These are phyloP conservation scores for Nemania bipapillata DNA, from an alignment of 2,329 filamentous ascomycete species.

Conservation along the genomic window DNA sequence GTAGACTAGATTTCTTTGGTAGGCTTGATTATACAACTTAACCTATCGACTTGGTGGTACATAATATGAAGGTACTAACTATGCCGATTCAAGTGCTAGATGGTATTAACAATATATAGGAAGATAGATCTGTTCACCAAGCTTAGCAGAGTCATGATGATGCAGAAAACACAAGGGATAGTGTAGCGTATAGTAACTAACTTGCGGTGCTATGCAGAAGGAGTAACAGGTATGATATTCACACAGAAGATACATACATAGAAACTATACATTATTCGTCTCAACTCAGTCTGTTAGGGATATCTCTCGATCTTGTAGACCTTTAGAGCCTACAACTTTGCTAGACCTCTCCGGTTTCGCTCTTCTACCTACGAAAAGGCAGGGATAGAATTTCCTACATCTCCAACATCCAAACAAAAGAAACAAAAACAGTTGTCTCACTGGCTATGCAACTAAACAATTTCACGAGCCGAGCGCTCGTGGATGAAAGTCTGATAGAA, in stretches of 20 bases:
- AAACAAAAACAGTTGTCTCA: constrained; percentile 29
- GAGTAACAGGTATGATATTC: constrained; percentile 32
- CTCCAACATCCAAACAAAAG: constrained; percentile 31
- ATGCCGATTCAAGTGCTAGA: too few species aligned
- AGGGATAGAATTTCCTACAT: constrained; percentile 12
- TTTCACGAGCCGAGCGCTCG: constrained; percentile 31
- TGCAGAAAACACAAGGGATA: too few species aligned
- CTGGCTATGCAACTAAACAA: constrained; percentile 46
- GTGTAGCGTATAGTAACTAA: neutral
- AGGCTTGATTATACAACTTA: too few species aligned
- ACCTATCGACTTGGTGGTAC: too few species aligned
- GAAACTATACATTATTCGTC: constrained; percentile 42
- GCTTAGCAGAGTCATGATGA: too few species aligned
- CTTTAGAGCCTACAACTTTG: constrained; percentile 22
- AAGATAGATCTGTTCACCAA: too few species aligned
- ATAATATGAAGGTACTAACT: too few species aligned
- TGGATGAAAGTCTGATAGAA: constrained; percentile 20
- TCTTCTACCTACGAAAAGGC: constrained; percentile 16
- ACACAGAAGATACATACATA: constrained; percentile 40
- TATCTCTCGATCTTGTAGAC: constrained; percentile 19
- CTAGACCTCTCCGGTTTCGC: constrained; percentile 6
- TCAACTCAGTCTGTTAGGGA: constrained; percentile 30
- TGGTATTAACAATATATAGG: too few species aligned
- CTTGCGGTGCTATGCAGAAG: neutral
- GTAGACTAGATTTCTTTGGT: too few species aligned